These are phyloP conservation scores for Tagetes erecta DNA, from an alignment of 129 eudicot genomes.

Conservation along the genomic window DNA sequence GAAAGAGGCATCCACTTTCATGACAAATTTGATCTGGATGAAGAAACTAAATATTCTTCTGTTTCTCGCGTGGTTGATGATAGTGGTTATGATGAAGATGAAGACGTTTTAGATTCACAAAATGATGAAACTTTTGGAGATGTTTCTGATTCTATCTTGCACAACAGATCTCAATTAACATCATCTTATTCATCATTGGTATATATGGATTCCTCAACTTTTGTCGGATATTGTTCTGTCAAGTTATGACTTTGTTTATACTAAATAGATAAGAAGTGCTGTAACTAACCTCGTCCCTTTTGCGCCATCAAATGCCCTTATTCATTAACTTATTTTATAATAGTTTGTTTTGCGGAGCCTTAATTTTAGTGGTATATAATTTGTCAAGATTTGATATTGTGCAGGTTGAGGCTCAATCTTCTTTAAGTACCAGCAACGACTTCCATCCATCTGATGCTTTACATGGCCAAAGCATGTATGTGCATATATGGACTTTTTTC, in stretches of 20 bases:
- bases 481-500: not conserved
- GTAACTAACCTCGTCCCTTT: not conserved
- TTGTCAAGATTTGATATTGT: slow-evolving; percentile 16
- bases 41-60: slow-evolving; percentile 87
- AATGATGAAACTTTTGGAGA: slow-evolving; percentile 79
- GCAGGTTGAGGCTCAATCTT: slow-evolving; percentile 53
- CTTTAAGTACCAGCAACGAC: slow-evolving; percentile 40
- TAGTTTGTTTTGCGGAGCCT: not conserved
- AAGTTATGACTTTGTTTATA: slow-evolving; percentile 3
- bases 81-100: slow-evolving; percentile 81
- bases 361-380: slow-evolving; percentile 11
- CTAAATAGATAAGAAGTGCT: slow-evolving; percentile 2
- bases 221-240: slow-evolving; percentile 4
- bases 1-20: slow-evolving; percentile 78
- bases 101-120: slow-evolving; percentile 61
- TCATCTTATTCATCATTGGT: slow-evolving; percentile 50
- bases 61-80: slow-evolving; percentile 74
- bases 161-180: slow-evolving; percentile 43
- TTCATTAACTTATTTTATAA: not conserved
- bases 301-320: not conserved
- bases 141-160: slow-evolving; percentile 44
- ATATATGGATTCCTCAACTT: slow-evolving; percentile 5
- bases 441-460: slow-evolving; percentile 42
- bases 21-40: slow-evolving; percentile 63
- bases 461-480: slow-evolving; percentile 57